These are phyloP conservation scores for Croton setiger DNA, from an alignment of 441 rosid species.

Conservation along the genomic window DNA sequence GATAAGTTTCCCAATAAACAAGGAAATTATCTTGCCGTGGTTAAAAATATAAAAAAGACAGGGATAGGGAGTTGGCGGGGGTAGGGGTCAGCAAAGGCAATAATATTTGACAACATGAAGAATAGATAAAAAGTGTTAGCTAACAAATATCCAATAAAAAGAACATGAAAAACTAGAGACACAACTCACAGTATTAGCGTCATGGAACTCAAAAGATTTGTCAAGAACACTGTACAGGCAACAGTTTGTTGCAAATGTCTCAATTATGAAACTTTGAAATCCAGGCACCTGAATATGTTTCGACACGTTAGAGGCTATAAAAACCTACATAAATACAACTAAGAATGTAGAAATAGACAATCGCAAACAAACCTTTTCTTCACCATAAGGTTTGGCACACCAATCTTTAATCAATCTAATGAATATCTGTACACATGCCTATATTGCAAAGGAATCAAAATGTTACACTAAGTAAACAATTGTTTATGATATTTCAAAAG, in stretches of 20 bases:
- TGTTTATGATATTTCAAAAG: conserved; percentile 8
- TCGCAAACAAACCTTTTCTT: conserved; percentile 58
- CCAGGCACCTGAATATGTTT: conserved; percentile 64
- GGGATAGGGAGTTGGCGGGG: no score
- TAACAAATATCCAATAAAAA: background rate
- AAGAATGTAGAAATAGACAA: conserved; percentile 14
- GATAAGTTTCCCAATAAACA: background rate
- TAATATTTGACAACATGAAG: background rate
- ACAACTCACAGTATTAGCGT: conserved; percentile 85
- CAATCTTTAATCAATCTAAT: conserved; percentile 85
- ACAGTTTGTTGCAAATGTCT: conserved; percentile 68
- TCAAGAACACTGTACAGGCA: conserved; percentile 83
- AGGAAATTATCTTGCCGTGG: no score
- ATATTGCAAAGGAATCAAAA: conserved; percentile 23
- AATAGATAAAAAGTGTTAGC: background rate
- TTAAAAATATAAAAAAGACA: no score
- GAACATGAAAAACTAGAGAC: conserved; percentile 3
- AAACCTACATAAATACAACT: background rate
- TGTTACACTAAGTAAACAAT: conserved; percentile 8
- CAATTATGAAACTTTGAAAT: conserved; percentile 68
- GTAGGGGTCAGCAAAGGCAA: no score
- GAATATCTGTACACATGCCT: conserved; percentile 93
- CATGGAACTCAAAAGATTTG: conserved; percentile 79
- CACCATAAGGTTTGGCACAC: conserved; percentile 51
- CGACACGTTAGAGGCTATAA: conserved; percentile 12